Conservation (phyloP, 257 asterid genomes). For the Catharanthus roseus region DNA sequence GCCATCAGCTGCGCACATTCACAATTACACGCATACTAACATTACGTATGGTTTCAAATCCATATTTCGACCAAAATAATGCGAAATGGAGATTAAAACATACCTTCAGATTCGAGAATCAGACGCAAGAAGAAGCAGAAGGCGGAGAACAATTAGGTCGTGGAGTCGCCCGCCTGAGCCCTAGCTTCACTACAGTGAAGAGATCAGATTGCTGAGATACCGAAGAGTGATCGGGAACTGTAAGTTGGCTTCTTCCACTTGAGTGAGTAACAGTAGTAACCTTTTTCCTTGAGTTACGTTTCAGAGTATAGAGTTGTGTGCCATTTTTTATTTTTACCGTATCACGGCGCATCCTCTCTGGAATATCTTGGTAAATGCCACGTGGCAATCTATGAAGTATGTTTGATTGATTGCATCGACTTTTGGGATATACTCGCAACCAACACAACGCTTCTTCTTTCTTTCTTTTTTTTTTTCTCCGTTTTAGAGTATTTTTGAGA, state of each 20-base stretch:
- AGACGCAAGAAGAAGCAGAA: neutral
- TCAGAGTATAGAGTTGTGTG: no score
- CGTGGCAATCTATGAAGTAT: neutral
- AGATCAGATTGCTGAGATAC: neutral
- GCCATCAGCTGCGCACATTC: constrained; percentile 43
- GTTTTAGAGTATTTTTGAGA: no score
- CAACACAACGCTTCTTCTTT: no score
- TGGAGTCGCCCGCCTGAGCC: neutral
- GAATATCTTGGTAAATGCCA: neutral
- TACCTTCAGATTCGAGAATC: neutral
- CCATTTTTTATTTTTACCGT: no score
- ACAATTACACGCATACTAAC: neutral
- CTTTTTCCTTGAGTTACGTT: no score
- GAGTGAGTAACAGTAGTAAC: neutral
- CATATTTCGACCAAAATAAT: no score
- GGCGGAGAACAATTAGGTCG: neutral
- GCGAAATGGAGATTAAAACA: neutral
- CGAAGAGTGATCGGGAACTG: neutral
- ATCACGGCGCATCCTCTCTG: neutral
- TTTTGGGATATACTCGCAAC: no score
- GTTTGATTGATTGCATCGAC: no score
- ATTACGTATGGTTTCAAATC: no score
- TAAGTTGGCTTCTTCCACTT: neutral
- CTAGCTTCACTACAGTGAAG: neutral
- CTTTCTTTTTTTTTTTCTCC: no score